Evolutionary conservation across 208 protist species (phyloP).

Genomic region (Acanthamoeba polyphaga): DNA sequence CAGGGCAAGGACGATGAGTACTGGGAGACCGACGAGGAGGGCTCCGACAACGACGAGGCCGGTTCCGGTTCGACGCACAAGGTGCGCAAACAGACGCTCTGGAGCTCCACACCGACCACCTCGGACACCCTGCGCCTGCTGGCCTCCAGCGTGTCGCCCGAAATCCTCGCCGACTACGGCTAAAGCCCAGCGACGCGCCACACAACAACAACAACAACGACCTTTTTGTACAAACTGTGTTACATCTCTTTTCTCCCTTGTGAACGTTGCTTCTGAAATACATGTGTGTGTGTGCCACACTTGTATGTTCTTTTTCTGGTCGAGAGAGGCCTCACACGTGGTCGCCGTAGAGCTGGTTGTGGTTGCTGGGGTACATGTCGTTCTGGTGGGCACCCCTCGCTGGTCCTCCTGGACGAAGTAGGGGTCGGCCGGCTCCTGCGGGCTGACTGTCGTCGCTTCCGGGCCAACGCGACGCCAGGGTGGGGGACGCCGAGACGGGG

Average conservation of each 20-base stretch:
- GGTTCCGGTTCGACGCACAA: neutral
- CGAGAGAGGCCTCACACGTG: neutral
- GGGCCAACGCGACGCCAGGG: neutral
- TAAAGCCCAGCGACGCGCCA: neutral
- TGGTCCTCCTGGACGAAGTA: neutral
- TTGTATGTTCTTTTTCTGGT: no score
- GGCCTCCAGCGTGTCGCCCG: neutral
- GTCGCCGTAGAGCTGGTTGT: neutral
- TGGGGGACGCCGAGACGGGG: no score
- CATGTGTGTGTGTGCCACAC: no score
- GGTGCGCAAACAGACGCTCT: neutral
- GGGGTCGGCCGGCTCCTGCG: neutral
- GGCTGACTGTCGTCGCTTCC: neutral
- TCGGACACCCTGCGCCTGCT: conserved; percentile 5
- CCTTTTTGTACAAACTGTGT: neutral
- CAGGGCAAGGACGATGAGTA: conserved; percentile 35
- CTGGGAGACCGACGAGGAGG: conserved; percentile 16
- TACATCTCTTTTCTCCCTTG: neutral
- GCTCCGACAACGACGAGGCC: neutral
- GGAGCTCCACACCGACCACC: neutral
- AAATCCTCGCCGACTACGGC: conserved; percentile 44
- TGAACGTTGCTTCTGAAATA: no score
- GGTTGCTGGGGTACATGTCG: neutral
- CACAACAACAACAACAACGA: neutral
- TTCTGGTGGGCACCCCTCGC: neutral